Conservation (phyloP, 2,329 filamentous ascomycete genomes). For the Clonostachys solani region DNA sequence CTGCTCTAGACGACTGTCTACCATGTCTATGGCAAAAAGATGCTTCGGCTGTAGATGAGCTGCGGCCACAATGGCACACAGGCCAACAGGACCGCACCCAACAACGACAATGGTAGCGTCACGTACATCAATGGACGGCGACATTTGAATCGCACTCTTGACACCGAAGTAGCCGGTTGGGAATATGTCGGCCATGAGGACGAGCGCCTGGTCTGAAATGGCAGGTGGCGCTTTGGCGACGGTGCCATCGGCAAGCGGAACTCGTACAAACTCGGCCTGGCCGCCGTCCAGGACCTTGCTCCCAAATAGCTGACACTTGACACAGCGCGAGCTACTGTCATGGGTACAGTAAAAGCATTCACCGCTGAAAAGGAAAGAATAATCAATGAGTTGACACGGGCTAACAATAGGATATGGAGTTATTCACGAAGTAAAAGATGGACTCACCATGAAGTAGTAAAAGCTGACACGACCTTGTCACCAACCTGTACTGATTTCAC, state of each 20-base stretch:
- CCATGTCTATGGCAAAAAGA: conserved; percentile 74
- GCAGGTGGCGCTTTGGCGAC: conserved; percentile 3
- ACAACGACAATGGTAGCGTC: conserved; percentile 70
- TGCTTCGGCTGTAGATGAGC: conserved; percentile 66
- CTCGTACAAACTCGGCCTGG: conserved; percentile 78
- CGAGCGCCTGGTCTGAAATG: conserved; percentile 59
- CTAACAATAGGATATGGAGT: neutral
- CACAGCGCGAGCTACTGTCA: conserved; percentile 74
- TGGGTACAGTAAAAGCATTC: conserved; percentile 82
- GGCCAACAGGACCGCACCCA: conserved; percentile 80
- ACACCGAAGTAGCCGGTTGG: conserved; percentile 84
- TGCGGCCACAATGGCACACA: conserved; percentile 68
- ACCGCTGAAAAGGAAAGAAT: conserved; percentile 7
- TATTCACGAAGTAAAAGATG: neutral
- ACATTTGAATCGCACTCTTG: conserved; percentile 64
- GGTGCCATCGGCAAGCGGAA: conserved; percentile 62
- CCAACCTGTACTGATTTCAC: conserved; percentile 69
- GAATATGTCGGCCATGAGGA: conserved; percentile 92
- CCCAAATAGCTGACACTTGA: conserved; percentile 67
- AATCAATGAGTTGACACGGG: neutral
- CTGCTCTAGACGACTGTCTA: conserved; percentile 69
- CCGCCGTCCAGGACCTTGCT: conserved; percentile 65
- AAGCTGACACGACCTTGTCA: conserved; percentile 78
- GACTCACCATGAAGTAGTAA: conserved; percentile 74
- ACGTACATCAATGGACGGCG: conserved; percentile 29